Conservation (phyloP, 1,139 yeast genomes). For the Hansenula lynferdii region DNA sequence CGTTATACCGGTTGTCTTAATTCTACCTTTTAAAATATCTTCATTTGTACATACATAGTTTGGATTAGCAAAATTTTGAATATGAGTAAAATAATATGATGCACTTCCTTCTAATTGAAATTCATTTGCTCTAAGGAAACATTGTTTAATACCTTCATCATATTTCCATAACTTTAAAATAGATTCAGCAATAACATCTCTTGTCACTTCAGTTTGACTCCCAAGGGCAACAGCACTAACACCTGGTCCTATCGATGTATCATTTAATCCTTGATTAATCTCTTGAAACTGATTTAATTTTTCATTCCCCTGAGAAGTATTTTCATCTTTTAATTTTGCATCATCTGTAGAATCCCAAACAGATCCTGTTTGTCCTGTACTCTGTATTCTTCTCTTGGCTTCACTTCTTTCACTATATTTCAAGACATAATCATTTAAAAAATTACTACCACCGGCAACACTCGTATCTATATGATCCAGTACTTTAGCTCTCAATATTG, state of each 20-base stretch:
- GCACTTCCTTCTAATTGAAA: conserved; percentile 85
- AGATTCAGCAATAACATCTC: conserved; percentile 59
- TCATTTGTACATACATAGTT: conserved; percentile 68
- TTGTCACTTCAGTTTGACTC: conserved; percentile 18
- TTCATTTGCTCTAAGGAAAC: conserved; percentile 61
- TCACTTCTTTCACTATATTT: conserved; percentile 55
- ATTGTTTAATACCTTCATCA: conserved; percentile 62
- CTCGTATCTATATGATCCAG: conserved; percentile 59
- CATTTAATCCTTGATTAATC: conserved; percentile 26
- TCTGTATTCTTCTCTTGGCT: conserved; percentile 42
- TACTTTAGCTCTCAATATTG: conserved; percentile 52
- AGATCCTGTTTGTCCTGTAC: conserved; percentile 52
- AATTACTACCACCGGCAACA: conserved; percentile 64
- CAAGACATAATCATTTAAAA: conserved; percentile 59
- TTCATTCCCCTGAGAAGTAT: no score
- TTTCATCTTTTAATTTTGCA: no score
- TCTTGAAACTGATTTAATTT: conserved; percentile 22
- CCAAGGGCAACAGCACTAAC: conserved; percentile 17
- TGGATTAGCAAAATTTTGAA: conserved; percentile 56
- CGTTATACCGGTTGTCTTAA: conserved; percentile 93
- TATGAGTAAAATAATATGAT: conserved; percentile 68
- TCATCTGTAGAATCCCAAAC: conserved; percentile 33
- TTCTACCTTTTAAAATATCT: conserved; percentile 86
- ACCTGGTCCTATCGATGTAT: conserved; percentile 19
- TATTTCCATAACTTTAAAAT: conserved; percentile 59